A percentile compares a stretch with the other conserved stretches of the same genome.
These are phyloP conservation scores for Cytospora piceae DNA, from an alignment of 2,329 filamentous ascomycete species.

Conservation along the genomic window DNA sequence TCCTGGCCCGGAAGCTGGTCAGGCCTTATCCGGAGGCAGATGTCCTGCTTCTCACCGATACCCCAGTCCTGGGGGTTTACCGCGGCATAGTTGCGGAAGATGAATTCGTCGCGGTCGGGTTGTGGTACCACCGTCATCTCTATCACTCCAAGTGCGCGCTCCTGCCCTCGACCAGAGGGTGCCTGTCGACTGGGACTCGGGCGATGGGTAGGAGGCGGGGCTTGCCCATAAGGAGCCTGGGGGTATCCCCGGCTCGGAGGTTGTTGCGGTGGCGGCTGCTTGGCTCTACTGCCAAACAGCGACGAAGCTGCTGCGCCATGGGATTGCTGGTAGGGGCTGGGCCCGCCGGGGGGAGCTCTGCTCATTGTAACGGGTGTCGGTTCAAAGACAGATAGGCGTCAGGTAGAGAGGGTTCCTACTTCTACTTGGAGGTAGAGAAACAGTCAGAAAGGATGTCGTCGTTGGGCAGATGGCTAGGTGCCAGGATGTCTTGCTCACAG, in stretches of 20 bases:
- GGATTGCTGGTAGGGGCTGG: conserved; percentile 1
- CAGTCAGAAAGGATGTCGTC: not conserved
- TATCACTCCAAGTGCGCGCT: conserved; percentile 13
- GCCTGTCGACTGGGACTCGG: conserved; percentile 11
- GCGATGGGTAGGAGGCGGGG: conserved; percentile 10
- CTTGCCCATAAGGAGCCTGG: conserved; percentile 22
- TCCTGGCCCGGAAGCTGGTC: conserved; percentile 16
- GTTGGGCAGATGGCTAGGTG: not conserved
- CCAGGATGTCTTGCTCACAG: not conserved
- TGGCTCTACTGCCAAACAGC: not conserved
- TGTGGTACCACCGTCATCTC: conserved; percentile 12
- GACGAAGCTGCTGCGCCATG: not conserved
- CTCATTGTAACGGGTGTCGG: not conserved
- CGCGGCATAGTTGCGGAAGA: conserved; percentile 24
- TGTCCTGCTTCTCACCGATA: conserved; percentile 16
- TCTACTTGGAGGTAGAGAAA: not conserved
- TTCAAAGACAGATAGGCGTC: not conserved
- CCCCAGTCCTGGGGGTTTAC: conserved; percentile 27
- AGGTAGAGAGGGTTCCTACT: not conserved
- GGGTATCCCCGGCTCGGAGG: conserved; percentile 19
- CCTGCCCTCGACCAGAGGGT: not conserved
- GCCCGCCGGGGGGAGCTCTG: conserved; percentile 1
- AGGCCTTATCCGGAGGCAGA: conserved; percentile 11
- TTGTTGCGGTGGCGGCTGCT: not conserved
- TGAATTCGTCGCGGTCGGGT: conserved; percentile 13